Evolutionary conservation across 306 rosid species (phyloP).

Genomic region (Albizia julibrissin): DNA sequence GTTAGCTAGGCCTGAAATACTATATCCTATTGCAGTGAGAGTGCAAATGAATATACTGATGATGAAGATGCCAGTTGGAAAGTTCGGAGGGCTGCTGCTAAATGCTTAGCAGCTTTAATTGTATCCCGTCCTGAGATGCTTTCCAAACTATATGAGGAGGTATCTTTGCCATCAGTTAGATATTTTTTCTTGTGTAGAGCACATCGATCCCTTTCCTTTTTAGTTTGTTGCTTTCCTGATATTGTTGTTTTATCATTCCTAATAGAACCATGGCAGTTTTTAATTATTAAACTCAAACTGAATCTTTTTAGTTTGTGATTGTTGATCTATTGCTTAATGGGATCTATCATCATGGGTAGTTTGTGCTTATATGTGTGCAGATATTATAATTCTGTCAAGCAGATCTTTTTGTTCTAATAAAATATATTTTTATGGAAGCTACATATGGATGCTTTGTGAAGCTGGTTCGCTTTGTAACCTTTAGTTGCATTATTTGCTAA

Average conservation of each 20-base stretch:
- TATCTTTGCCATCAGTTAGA: constrained; percentile 34
- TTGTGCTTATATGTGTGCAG: neutral
- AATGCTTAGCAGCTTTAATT: constrained; percentile 94
- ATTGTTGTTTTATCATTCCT: neutral
- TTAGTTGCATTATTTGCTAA: constrained; percentile 27
- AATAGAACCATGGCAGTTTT: neutral
- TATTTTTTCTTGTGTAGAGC: neutral
- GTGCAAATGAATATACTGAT: constrained; percentile 97
- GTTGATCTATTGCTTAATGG: constrained; percentile 11
- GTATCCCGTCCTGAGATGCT: constrained; percentile 98
- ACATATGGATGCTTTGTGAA: neutral
- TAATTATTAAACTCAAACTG: neutral
- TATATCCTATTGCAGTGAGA: constrained; percentile 67
- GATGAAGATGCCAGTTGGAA: constrained; percentile 99
- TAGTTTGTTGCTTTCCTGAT: neutral
- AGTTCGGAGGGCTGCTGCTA: constrained; percentile 98
- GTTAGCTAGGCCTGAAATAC: constrained; percentile 27
- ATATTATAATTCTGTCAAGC: neutral
- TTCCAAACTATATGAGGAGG: constrained; percentile 91
- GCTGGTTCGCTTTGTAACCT: constrained; percentile 22
- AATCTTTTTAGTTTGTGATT: neutral
- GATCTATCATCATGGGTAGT: neutral
- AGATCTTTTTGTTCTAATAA: neutral
- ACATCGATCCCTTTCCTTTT: constrained; percentile 5
- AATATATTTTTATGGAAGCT: neutral